Evolutionary conservation across 2,329 filamentous ascomycete species (phyloP), one percentile per base, ranked within the genome.

Genomic region (Chaetoscypha palmicola): DNA sequence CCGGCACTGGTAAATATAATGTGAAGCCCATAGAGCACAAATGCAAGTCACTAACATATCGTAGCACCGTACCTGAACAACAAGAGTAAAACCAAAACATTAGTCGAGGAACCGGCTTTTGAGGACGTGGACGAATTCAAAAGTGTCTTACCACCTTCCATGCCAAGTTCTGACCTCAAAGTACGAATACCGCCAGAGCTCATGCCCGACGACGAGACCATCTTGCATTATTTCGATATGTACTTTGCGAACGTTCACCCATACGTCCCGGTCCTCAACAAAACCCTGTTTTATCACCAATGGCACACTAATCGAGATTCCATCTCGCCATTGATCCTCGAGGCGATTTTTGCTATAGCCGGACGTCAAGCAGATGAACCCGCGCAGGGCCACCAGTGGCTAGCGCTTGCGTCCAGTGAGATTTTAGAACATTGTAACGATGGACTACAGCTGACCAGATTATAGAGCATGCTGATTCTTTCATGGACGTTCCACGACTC

Each of bases 201-300:
- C 58, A 95, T 97, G 89, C 91, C 91, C 1, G 77, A 83, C 22
- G 88, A 96, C 23, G 81, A 87, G 34, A 86, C 86, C 26, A 82
- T 83, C 3, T 69, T 89, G 59, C 77, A 85, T 26, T 94, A 92
- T 61, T 94, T 97, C 61, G 81, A 92, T 30, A 83, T 94, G 33
- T 97, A 88, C 62, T 97, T 97, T 64, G 71, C 74, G 24, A 82
- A 96, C 54, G 85, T 96, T 23, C 92, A 97, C 58, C 90, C 90
- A 0, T 97, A 95, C 56, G 81, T 94, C 2, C 91, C 91, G 0
- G 88, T 97, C 2, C 69, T 97, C 41, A 90, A 92, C 66, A 86
- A 87, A 58, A 69, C 76, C 2, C 72, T 83, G 30, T 86, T 97
- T 57, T 94, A 92, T 58, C 81, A 88, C 33, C 89, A 96, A 66